phyloP scores from a whole-genome alignment of 345 rosid genomes.

The Barbarea vulgaris region DNA sequence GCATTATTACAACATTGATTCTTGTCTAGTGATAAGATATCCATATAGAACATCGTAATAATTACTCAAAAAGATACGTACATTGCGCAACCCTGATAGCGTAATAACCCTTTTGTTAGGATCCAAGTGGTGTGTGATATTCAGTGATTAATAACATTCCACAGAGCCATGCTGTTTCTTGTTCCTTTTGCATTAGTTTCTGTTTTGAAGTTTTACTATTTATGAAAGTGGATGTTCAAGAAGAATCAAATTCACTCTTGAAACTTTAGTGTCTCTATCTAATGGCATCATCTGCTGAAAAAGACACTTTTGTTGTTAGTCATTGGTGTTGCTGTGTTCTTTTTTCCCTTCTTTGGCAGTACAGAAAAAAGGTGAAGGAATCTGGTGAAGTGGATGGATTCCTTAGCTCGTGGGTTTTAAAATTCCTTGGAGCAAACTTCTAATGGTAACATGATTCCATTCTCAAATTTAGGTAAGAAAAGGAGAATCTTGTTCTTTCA shows the following conservation, averaged over 20 bases:
- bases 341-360: constrained; percentile 10
- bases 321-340: constrained; percentile 8
- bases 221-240: constrained; percentile 18
- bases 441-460: constrained; percentile 33
- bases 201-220: neutral
- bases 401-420: constrained; percentile 33
- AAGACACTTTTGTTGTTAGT: constrained; percentile 24
- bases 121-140: neutral
- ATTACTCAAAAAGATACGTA: neutral
- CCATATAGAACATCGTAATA: neutral
- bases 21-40: constrained; percentile 1
- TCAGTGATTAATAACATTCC: neutral
- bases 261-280: constrained; percentile 17
- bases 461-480: constrained; percentile 26
- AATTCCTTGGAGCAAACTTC: constrained; percentile 32
- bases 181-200: neutral
- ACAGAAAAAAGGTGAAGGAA: constrained; percentile 25
- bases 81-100: neutral
- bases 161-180: neutral
- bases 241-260: constrained; percentile 18
- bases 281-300: neutral
- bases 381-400: constrained; percentile 23
- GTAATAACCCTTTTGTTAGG: neutral
- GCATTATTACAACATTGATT: neutral
- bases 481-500: constrained; percentile 37